These are phyloP conservation scores for Parachaetomium inaequale DNA, from an alignment of 495 filamentous ascomycete genomes.

Conservation along the genomic window DNA sequence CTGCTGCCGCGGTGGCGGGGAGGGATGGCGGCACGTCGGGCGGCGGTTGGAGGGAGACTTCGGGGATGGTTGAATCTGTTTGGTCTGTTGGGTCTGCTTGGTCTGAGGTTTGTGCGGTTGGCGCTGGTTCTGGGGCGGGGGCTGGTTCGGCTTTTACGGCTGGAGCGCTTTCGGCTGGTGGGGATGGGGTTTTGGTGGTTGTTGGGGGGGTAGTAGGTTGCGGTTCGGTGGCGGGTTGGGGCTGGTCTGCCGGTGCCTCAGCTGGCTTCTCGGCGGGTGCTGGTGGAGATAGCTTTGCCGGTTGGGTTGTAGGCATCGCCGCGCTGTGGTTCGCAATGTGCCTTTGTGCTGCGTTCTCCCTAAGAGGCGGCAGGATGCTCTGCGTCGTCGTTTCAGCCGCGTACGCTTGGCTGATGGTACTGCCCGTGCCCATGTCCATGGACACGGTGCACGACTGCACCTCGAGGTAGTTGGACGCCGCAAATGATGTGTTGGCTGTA, in stretches of 20 bases:
- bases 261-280: neutral
- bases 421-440: conserved; percentile 11
- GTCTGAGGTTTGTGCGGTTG: no score
- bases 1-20: neutral
- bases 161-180: neutral
- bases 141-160: neutral
- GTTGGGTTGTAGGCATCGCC: neutral
- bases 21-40: no score
- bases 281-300: neutral
- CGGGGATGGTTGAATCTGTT: no score
- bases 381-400: conserved; percentile 6
- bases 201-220: neutral
- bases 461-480: conserved; percentile 20
- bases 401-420: neutral
- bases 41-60: no score
- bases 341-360: neutral
- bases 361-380: neutral
- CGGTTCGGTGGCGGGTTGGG: neutral
- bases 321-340: neutral
- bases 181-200: neutral
- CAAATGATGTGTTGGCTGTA: neutral
- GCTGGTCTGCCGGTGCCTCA: neutral
- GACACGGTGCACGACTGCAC: conserved; percentile 6
- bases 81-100: no score
- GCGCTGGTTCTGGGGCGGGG: neutral